phyloP scores from a whole-genome alignment of 805 yeast genomes.

The Pichia manshurica region DNA sequence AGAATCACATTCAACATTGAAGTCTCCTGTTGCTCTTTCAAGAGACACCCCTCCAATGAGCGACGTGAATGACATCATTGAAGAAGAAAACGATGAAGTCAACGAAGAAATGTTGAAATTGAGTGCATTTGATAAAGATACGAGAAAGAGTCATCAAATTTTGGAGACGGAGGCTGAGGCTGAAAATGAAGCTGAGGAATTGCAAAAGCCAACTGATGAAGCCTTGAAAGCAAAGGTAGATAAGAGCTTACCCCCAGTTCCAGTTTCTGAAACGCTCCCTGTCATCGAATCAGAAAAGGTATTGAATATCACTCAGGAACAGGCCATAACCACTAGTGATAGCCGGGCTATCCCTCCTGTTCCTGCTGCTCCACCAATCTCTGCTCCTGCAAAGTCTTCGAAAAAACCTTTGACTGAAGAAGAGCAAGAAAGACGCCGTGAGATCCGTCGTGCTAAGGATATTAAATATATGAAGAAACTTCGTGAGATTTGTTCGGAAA shows the following conservation, averaged over 20 bases:
- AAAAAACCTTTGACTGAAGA: slow-evolving; percentile 43
- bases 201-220: slow-evolving; percentile 2
- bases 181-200: no score
- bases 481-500: slow-evolving; percentile 70
- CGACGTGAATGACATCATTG: slow-evolving; percentile 3
- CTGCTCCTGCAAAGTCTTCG: slow-evolving; percentile 6
- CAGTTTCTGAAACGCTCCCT: no score
- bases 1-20: not conserved
- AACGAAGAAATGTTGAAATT: not conserved
- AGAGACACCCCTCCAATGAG: not conserved
- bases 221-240: not conserved
- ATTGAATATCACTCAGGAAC: no score
- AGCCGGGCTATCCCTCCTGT: slow-evolving; percentile 7
- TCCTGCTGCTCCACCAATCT: slow-evolving; percentile 12
- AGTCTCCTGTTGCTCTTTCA: slow-evolving; percentile 9
- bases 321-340: no score
- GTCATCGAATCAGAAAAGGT: no score
- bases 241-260: slow-evolving; percentile 11
- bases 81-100: slow-evolving; percentile 10
- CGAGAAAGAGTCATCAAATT: not conserved
- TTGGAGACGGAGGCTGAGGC: not conserved
- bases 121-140: not conserved
- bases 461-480: slow-evolving; percentile 67
- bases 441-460: slow-evolving; percentile 68
- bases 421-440: slow-evolving; percentile 64